Conservation (phyloP, 768 basidiomycete genomes). For the Tylopilus felleus region DNA sequence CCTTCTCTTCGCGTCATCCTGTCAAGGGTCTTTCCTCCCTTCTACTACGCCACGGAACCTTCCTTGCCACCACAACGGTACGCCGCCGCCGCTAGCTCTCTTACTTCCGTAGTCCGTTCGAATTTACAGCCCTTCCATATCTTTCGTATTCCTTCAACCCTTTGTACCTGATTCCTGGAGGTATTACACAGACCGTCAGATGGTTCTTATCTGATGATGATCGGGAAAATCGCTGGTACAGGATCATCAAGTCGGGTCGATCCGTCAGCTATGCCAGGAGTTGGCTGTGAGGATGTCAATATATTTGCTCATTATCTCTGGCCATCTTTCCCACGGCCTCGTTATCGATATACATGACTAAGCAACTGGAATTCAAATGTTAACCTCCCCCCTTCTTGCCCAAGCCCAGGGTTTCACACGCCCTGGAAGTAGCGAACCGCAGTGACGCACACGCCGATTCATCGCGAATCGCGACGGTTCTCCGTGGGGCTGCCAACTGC, state of each 20-base stretch:
- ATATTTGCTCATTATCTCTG: too few relatives aligned
- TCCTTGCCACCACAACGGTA: conserved; percentile 9
- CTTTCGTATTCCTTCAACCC: background rate
- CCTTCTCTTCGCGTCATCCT: conserved; percentile 6
- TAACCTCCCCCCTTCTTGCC: background rate
- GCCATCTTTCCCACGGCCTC: too few relatives aligned
- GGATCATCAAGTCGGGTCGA: background rate
- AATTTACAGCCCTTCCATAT: background rate
- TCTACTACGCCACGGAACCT: conserved; percentile 1
- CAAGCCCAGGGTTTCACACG: background rate
- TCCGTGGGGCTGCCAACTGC: conserved; percentile 9
- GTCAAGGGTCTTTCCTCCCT: conserved; percentile 6
- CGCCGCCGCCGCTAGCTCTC: conserved; percentile 2
- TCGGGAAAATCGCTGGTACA: conserved; percentile 3
- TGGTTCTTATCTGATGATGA: conserved; percentile 12
- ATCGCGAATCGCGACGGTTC: conserved; percentile 15
- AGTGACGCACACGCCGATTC: background rate
- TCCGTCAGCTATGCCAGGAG: background rate
- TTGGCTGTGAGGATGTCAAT: background rate
- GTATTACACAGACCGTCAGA: background rate
- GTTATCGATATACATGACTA: too few relatives aligned
- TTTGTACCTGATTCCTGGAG: background rate
- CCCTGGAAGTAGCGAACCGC: background rate
- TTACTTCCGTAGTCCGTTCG: conserved; percentile 5
- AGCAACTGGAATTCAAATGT: background rate